Percentiles rank a stretch among this genome's conserved stretches.
Conservation (phyloP, 2,329 filamentous ascomycete genomes). For the Penicillium sp. region DNA sequence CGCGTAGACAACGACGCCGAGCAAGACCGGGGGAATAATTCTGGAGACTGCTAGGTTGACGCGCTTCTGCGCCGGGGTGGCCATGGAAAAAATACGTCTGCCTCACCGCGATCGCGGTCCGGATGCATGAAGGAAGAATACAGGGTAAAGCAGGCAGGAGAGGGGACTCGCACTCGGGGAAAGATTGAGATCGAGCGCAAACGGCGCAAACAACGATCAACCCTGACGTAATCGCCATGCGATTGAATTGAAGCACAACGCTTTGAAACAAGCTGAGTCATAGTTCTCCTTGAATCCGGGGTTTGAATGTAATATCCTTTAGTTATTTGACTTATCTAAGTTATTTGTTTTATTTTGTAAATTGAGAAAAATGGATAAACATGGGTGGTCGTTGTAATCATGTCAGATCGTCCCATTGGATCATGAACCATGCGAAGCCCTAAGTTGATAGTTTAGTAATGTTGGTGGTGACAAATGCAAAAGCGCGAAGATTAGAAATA, state of each 20-base stretch:
- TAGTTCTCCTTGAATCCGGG: neutral
- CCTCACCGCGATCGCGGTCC: slow-evolving; percentile 11
- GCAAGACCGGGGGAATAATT: slow-evolving; percentile 64
- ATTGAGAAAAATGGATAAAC: neutral
- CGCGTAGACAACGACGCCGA: slow-evolving; percentile 61
- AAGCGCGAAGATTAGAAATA: neutral
- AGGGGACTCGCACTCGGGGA: neutral
- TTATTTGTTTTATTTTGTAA: neutral
- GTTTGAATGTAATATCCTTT: neutral
- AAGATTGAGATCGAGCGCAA: neutral
- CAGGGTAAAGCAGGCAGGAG: neutral
- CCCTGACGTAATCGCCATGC: neutral
- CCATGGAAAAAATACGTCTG: slow-evolving; percentile 25
- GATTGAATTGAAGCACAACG: neutral
- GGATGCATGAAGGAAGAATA: slow-evolving; percentile 15
- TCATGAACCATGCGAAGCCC: neutral
- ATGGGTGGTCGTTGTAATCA: neutral
- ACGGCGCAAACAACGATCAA: neutral
- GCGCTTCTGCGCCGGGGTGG: slow-evolving; percentile 36
- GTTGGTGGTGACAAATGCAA: neutral
- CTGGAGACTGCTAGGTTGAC: slow-evolving; percentile 58
- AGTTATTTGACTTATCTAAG: neutral
- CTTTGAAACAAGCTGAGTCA: neutral
- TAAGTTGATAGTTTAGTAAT: neutral
- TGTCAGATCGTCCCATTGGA: neutral